Evolutionary conservation across 805 yeast genomes (phyloP), one percentile per base, ranked within the genome.

Genomic region (Metschnikowia hibisci): DNA sequence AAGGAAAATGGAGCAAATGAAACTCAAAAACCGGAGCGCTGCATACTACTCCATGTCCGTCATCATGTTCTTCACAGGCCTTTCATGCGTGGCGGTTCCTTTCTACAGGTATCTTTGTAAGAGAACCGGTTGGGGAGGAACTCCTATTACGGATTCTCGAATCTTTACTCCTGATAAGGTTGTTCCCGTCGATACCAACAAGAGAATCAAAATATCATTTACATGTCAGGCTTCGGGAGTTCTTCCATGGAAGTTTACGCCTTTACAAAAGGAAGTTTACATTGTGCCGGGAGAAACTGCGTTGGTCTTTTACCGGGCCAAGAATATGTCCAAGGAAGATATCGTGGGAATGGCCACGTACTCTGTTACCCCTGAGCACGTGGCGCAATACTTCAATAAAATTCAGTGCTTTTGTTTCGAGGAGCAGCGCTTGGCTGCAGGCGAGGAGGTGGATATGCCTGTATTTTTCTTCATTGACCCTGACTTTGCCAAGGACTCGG

Each of bases 371-470:
- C 99, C 99, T 0, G 97, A 93, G 53, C 91, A 87, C 55, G 96
- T 93, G 6, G 96, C 98, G 0, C 96, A 88, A 4, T 93, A 91
- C 65, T 93, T 93, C 71, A 88, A 88, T 69, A 93, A 93, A 66
- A 93, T 93, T 57, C 99, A 93, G 64, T 93, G 99, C 64, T 93
- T 93, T 68, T 93, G 99, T 61, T 93, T 93, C 59, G 99, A 93
- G 69, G 99, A 93, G 62, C 99, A 93, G 64, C 78, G 87, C 63
- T 71, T 93, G 51, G 76, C 81, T 43, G 96, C 97, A 2, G 97
- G 97, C 7, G 99, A 93, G 66, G 97, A 93, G 61, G 95, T 93
- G 13, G 99, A 93, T 61, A 93, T 93, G 99, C 99, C 99, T 0
- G 87, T 93, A 7, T 93, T 93, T 68, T 93, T 90, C 76, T 90